These are phyloP conservation scores for Micractinium conductrix DNA, from an alignment of 139 green algal species.

Conservation along the genomic window DNA sequence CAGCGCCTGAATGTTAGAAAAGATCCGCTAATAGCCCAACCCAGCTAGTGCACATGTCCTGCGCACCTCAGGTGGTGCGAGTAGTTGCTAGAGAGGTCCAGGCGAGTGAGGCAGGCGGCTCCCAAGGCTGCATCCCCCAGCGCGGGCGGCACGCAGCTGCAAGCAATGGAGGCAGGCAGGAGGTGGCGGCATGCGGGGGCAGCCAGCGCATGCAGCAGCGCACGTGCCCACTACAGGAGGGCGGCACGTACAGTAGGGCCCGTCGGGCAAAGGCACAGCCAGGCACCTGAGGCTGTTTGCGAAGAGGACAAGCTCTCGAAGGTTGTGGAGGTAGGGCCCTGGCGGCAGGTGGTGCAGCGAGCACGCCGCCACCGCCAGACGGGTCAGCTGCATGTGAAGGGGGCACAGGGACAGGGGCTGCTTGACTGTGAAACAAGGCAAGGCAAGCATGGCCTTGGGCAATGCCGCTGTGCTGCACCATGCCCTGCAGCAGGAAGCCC, in stretches of 20 bases:
- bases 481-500: not conserved
- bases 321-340: constrained; percentile 13
- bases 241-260: no score
- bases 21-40: not conserved
- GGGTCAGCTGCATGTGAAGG: not conserved
- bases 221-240: no score
- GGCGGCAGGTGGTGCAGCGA: not conserved
- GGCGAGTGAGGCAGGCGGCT: not conserved
- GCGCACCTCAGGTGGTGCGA: not conserved
- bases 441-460: no score
- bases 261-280: no score
- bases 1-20: no score
- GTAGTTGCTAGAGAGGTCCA: not conserved
- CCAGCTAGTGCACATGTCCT: no score
- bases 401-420: no score
- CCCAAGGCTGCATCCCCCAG: not conserved
- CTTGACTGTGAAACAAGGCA: no score
- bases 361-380: not conserved
- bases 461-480: no score
- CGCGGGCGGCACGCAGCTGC: constrained; percentile 5
- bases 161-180: no score
- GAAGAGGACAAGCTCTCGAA: not conserved
- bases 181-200: no score
- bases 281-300: not conserved
- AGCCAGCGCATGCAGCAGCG: no score